Base-by-base conservation (phyloP, 768 basidiomycete genomes). In the Rhodotorula kratochvilovae region DNA sequence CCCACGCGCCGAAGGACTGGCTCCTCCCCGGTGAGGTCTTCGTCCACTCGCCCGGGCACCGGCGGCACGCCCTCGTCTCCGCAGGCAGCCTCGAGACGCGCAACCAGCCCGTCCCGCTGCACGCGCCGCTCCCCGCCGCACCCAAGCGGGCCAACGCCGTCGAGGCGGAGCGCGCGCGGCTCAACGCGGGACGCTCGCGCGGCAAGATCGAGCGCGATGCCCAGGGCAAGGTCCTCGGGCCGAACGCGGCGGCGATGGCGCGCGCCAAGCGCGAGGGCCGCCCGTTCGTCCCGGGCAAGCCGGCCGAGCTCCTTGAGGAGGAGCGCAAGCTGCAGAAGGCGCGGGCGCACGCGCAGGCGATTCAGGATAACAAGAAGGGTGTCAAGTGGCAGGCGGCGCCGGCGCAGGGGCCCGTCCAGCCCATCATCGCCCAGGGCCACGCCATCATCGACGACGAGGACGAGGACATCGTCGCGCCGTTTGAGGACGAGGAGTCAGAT, bases 11-110 rank as follows among this genome's bases (percentile, higher is more conserved):
- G 2, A 12, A 16, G 11, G 45, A 53, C 35, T 71, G 70, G 70
- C 48, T 71, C n/a, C 33, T 39, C 2, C 70, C 70, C 19, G 70
- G 70, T 10, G 66, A 71, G 31, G 42, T 71, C 33, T 71, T 67
- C 50, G 27, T 43, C 10, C 43, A 48, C 36, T 48, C 61, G 13
- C 51, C 54, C 19, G 70, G 65, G 2, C 33, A 43, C 31, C 66
- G 66, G 2, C 31, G 46, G 7, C 65, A 54, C 42, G 66, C 58
- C 31, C 1, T 61, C 39, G 50, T 42, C 25, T 33, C 19, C 21
- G 11, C 15, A 0, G 15, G 12, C 19, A 33, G 27, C 45, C 25
- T 23, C 27, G 64, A 54, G 31, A 25, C 33, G 25, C 53, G 35
- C 54, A 31, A 5, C 25, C 48, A 23, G 48, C 31, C 56, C 35